Conservation (phyloP, 257 asterid species). For the Handroanthus guayacan region DNA sequence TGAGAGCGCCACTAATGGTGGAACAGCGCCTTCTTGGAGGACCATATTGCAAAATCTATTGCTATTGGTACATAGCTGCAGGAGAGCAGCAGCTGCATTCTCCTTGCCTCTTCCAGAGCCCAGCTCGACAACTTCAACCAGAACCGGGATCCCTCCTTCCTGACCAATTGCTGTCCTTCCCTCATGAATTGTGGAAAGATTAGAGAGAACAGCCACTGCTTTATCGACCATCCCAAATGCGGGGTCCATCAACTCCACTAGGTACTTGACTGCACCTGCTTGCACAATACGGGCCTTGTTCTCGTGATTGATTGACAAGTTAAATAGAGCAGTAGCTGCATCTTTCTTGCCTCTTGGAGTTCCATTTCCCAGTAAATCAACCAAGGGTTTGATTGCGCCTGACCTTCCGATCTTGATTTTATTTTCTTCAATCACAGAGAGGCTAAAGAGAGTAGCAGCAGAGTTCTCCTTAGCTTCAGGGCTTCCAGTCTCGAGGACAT, state of each 20-base stretch:
- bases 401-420: slow-evolving; percentile 80
- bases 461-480: slow-evolving; percentile 88
- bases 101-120: slow-evolving; percentile 91
- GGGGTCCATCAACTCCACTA: slow-evolving; percentile 89
- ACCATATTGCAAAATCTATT: slow-evolving; percentile 70
- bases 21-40: slow-evolving; percentile 87
- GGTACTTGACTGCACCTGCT: slow-evolving; percentile 89
- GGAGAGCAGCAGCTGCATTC: slow-evolving; percentile 93
- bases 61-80: slow-evolving; percentile 82
- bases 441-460: slow-evolving; percentile 89
- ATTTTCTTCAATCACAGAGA: slow-evolving; percentile 80
- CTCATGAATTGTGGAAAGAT: slow-evolving; percentile 79
- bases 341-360: slow-evolving; percentile 88
- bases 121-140: slow-evolving; percentile 90
- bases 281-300: slow-evolving; percentile 75
- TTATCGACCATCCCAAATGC: slow-evolving; percentile 92
- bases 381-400: slow-evolving; percentile 81
- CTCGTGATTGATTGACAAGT: slow-evolving; percentile 71
- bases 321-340: slow-evolving; percentile 80
- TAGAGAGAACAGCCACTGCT: slow-evolving; percentile 85
- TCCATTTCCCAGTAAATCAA: slow-evolving; percentile 80
- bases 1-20: slow-evolving; percentile 80
- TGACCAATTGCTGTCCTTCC: slow-evolving; percentile 76
- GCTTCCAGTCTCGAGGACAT: slow-evolving; percentile 80
- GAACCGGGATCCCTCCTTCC: slow-evolving; percentile 71